Base-by-base conservation (phyloP, 495 filamentous ascomycete species). In the Pyronema omphalodes region DNA sequence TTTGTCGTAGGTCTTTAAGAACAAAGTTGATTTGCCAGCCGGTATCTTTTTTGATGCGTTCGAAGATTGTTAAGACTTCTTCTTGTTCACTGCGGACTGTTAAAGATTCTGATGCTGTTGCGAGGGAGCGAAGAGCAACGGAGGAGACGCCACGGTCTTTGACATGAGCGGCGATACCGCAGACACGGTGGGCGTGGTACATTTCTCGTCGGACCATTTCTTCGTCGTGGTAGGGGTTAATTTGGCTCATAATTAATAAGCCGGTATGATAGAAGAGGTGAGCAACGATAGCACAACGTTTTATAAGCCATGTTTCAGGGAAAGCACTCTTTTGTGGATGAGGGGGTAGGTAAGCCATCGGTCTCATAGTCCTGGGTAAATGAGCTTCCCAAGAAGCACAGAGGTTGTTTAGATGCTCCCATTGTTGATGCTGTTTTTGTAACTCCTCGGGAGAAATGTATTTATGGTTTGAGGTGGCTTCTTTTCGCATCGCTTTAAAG, bases 231-330 rank as follows among this genome's bases (percentile, higher is more conserved):
- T 78, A 55, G 0, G 89, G 88, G 64, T 95, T 80, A 18, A 77
- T 80, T 58, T 88, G 85, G 3, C 82, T 74, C n/a, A 96, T 73
- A 8, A 94, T 65, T 53, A 81, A 79, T 67, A 88, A 79, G 33
- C 82, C 77, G 0, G 83, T 88, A 61, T 95, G 89, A 64, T 93
- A 96, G 58, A 94, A 86, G n/a, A 95, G 73, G 8, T 86, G 78
- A 8, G 82, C 87, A 40, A 94, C 74, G 35, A 88, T 78, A 4
- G 84, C 80, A 7, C 83, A 76, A 40, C 84, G 76, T 65, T 91
- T 89, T 57, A 87, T 79, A 19, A 94, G 73, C 86, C 86, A 94
- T 44, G 94, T 77, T 58, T 89, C 80, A 8, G 91, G 89, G 61
- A 98, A 98, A 0, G 74, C 67, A 3, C 86, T 93, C 55, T 81